Evolutionary conservation across 208 protist species (phyloP).

Genomic region (Novymonas esmeraldas): DNA sequence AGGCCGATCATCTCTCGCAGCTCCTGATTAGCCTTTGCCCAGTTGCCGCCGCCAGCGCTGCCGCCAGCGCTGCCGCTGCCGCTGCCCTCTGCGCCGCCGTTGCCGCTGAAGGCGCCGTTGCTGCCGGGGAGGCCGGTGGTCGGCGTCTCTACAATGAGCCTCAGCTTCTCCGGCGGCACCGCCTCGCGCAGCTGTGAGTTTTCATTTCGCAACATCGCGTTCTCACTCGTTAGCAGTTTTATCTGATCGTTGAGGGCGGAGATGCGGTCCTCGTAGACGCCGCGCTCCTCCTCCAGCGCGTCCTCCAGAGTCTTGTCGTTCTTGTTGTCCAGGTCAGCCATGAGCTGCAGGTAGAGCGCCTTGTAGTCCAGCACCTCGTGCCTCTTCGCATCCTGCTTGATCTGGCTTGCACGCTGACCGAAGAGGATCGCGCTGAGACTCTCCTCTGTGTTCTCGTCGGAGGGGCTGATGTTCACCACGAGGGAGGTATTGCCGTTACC

Average conservation of each 20-base stretch:
- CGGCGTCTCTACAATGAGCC: constrained; percentile 21
- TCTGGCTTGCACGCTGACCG: constrained; percentile 92
- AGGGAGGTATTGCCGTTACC: constrained; percentile 93
- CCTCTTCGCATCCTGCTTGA: constrained; percentile 90
- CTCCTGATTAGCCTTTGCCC: constrained; percentile 49
- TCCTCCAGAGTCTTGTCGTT: constrained; percentile 79
- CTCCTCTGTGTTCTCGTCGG: constrained; percentile 87
- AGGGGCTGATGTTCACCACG: constrained; percentile 89
- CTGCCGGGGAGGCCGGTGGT: constrained; percentile 1
- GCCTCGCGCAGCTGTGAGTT: constrained; percentile 39
- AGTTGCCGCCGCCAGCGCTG: constrained; percentile 28
- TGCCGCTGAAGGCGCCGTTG: constrained; percentile 1
- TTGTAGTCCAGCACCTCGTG: constrained; percentile 94
- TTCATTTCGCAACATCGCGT: constrained; percentile 59
- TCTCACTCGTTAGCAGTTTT: constrained; percentile 67
- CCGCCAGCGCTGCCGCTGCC: too few species aligned
- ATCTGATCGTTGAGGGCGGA: constrained; percentile 59
- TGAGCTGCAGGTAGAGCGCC: constrained; percentile 85
- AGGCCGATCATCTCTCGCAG: constrained; percentile 49
- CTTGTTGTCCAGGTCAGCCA: constrained; percentile 87
- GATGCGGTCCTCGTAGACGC: constrained; percentile 79
- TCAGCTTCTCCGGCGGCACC: constrained; percentile 44
- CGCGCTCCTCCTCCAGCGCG: constrained; percentile 71
- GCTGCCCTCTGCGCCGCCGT: neutral
- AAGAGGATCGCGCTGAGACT: constrained; percentile 88